A percentile compares a stretch with the other conserved stretches of the same genome.
Conservation (phyloP, 352 stramenopile species). For the Phytophthora macrochlamydospora region DNA sequence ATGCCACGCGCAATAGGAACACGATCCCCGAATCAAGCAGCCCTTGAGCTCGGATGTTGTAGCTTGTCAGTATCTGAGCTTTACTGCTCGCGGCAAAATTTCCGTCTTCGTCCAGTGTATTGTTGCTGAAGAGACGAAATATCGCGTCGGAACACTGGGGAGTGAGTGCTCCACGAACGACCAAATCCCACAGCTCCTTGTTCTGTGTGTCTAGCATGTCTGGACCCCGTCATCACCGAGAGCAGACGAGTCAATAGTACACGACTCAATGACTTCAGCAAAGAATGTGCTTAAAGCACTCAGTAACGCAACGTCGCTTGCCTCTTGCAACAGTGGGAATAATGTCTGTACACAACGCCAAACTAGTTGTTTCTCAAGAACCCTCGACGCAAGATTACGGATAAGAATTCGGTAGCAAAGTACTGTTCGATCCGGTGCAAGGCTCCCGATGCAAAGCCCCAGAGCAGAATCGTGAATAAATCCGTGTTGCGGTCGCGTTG, state of each 20-base stretch:
- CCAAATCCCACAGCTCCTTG: conserved; percentile 54
- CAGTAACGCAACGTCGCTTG: conserved; percentile 46
- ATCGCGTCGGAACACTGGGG: conserved; percentile 37
- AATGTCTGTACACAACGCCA: conserved; percentile 56
- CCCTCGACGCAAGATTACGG: conserved; percentile 59
- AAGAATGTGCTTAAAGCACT: conserved; percentile 69
- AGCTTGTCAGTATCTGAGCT: conserved; percentile 64
- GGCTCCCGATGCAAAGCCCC: conserved; percentile 27
- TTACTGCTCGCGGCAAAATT: conserved; percentile 21
- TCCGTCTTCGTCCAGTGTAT: conserved; percentile 16
- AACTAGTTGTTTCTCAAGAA: conserved; percentile 53
- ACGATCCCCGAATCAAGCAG: conserved; percentile 70
- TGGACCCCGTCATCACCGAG: conserved; percentile 18
- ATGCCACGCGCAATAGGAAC: conserved; percentile 63
- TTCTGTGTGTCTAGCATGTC: conserved; percentile 21
- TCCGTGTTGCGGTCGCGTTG: conserved; percentile 37
- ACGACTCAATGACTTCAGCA: conserved; percentile 62
- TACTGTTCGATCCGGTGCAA: conserved; percentile 61
- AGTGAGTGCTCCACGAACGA: conserved; percentile 50
- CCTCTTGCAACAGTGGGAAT: conserved; percentile 45
- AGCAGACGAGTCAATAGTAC: conserved; percentile 46
- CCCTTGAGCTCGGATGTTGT: conserved; percentile 70
- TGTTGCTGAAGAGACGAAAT: conserved; percentile 54
- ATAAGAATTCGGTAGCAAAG: conserved; percentile 70
- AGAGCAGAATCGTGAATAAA: conserved; percentile 50